Percentiles rank a stretch among this genome's conserved stretches.
These are phyloP conservation scores for Plasmodium chabaudi DNA, from an alignment of 169 alveolate genomes.

Conservation along the genomic window DNA sequence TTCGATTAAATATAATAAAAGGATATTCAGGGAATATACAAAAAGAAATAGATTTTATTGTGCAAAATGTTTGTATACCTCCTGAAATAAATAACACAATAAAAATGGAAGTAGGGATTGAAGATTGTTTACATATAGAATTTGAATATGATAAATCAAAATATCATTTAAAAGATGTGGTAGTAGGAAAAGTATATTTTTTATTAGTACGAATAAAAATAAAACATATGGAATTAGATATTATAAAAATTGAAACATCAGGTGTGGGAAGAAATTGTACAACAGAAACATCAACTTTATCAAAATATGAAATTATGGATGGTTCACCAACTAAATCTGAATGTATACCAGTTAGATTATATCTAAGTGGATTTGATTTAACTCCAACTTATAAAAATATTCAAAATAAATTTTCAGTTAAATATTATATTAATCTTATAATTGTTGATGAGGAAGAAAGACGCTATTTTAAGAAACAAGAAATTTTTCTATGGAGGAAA, in stretches of 20 bases:
- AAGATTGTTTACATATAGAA: conserved; percentile 97
- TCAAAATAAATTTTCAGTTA: conserved; percentile 95
- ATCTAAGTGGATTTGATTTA: conserved; percentile 96
- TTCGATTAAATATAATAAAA: conserved; percentile 93
- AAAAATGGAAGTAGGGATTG: conserved; percentile 98
- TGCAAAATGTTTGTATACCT: conserved; percentile 91
- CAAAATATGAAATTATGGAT: conserved; percentile 99
- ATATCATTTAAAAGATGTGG: conserved; percentile 97
- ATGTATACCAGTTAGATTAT: conserved; percentile 97
- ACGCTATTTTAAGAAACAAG: conserved; percentile 96
- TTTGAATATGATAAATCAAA: conserved; percentile 95
- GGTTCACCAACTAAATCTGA: conserved; percentile 98
- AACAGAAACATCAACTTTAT: conserved; percentile 96
- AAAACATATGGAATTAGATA: conserved; percentile 96
- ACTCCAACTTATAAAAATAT: conserved; percentile 98
- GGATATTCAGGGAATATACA: conserved; percentile 91
- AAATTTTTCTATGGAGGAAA: conserved; percentile 97
- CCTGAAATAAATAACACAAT: conserved; percentile 93
- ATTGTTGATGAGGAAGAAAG: conserved; percentile 98
- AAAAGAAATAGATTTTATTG: conserved; percentile 96
- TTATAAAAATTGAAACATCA: conserved; percentile 82
- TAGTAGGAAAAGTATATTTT: conserved; percentile 97
- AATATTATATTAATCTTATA: conserved; percentile 96
- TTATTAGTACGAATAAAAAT: conserved; percentile 97
- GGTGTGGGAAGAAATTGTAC: conserved; percentile 80